Evolutionary conservation across 202 grass and related monocot species (phyloP).

Genomic region (Setaria italica): DNA sequence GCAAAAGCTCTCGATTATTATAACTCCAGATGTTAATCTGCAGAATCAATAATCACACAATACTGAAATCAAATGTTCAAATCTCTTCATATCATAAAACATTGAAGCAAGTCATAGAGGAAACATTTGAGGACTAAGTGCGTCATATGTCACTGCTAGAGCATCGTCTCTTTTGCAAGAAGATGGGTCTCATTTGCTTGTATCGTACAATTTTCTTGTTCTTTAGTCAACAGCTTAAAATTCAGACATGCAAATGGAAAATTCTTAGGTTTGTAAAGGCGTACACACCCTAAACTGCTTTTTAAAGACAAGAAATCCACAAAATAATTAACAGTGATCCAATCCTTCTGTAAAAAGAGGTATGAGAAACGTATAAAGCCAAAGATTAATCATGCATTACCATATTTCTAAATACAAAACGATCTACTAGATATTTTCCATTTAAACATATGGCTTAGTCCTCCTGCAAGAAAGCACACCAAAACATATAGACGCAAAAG

Average conservation of each 20-base stretch:
- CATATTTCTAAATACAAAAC: constrained; percentile 23
- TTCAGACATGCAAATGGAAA: constrained; percentile 6
- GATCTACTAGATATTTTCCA: neutral
- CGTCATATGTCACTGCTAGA: neutral
- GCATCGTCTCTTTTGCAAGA: constrained; percentile 19
- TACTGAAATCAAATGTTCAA: constrained; percentile 16
- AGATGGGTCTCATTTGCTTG: neutral
- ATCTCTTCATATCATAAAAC: constrained; percentile 2
- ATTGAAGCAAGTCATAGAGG: constrained; percentile 38
- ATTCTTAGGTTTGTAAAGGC: neutral
- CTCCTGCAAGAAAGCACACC: neutral
- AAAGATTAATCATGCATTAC: neutral
- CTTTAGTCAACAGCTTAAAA: neutral
- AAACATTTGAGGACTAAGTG: constrained; percentile 4
- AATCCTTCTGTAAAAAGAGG: neutral
- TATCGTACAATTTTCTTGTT: neutral
- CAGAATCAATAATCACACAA: constrained; percentile 38
- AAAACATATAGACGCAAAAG: constrained; percentile 8
- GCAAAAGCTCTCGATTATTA: constrained; percentile 59
- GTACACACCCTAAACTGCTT: neutral
- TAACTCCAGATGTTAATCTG: constrained; percentile 98
- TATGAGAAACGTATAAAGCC: neutral
- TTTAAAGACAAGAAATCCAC: neutral
- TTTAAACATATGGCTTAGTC: constrained; percentile 2
- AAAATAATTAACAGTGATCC: neutral